A percentile compares a stretch with the other conserved stretches of the same genome.
Evolutionary conservation across 345 rosid species (phyloP).

Genomic region (Angophora floribunda): DNA sequence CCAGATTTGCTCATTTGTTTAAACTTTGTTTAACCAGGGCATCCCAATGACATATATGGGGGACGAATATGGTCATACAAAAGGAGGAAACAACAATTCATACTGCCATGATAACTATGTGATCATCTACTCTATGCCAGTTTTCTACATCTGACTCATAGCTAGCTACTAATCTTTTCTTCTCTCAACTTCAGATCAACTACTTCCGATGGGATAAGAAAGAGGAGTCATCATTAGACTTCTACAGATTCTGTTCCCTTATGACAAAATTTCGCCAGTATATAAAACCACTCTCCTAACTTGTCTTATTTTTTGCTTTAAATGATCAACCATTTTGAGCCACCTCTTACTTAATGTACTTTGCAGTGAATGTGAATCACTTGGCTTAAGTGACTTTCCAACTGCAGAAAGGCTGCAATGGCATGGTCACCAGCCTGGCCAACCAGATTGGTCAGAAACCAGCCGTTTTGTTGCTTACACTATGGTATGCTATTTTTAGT

Average conservation of each 20-base stretch:
- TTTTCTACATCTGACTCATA: background rate
- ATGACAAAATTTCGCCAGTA: constrained; percentile 80
- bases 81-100: constrained; percentile 93
- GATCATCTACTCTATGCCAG: constrained; percentile 6
- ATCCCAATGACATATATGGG: constrained; percentile 98
- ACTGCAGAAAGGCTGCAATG: constrained; percentile 85
- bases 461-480: constrained; percentile 95
- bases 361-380: constrained; percentile 84
- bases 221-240: constrained; percentile 70
- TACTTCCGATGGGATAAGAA: constrained; percentile 89
- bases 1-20: background rate
- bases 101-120: constrained; percentile 96
- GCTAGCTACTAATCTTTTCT: background rate
- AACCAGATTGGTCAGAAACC: constrained; percentile 82
- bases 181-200: constrained; percentile 45
- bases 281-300: background rate
- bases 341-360: background rate
- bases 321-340: background rate
- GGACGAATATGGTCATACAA: constrained; percentile 97
- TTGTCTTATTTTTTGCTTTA: background rate
- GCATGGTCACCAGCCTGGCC: constrained; percentile 77
- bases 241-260: constrained; percentile 73
- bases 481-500: constrained; percentile 29
- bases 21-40: constrained; percentile 37
- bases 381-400: constrained; percentile 77